Evolutionary conservation across 441 rosid species (phyloP), one percentile per base, ranked within the genome.

Genomic region (Aleurites moluccanus): DNA sequence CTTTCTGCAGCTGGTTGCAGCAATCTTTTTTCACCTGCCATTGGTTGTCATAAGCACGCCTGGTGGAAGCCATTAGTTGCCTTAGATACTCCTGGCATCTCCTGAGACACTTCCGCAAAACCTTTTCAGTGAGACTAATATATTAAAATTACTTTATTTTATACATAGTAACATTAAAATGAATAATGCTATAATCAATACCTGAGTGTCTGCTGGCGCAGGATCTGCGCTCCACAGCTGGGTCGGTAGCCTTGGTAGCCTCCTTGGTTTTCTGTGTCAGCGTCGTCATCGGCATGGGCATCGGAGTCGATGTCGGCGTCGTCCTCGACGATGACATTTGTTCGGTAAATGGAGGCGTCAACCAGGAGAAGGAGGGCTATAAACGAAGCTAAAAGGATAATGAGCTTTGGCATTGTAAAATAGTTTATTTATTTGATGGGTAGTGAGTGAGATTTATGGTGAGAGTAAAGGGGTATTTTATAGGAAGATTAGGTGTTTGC

Each of bases 341-440:
- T 35, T 16, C 64, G 76, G 74, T 78, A 78, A 38, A 79, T 61
- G 66, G 82, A 75, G 23, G 82, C 82, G 30, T 79, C 77, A 10
- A 50, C 73, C 18, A 66, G 52, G 76, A 79, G 49, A 70, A 79
- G 76, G 33, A 62, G 9, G 21, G 70, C 66, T 14, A 78, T 57
- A 10, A 79, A 44, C 53, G 70, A 66, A 8, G 73, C 77, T 9
- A 71, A 16, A 30, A 59, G 69, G 73, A 81, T 57, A 10, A 60
- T 21, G 52, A 84, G 69, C 73, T 84, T 79, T 23, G 78, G 77
- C 86, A 79, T 83, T 28, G 52, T 27, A 38, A 6, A 38, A 38
- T 38, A 9, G 40, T 6, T 38, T 38, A 38, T 38, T 6, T 5
- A 18, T 18, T 15, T 52, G 56, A 52, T 52, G 56, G 21, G 16